Base-by-base conservation (phyloP, 345 rosid genomes). In the Dovyalis caffra region DNA sequence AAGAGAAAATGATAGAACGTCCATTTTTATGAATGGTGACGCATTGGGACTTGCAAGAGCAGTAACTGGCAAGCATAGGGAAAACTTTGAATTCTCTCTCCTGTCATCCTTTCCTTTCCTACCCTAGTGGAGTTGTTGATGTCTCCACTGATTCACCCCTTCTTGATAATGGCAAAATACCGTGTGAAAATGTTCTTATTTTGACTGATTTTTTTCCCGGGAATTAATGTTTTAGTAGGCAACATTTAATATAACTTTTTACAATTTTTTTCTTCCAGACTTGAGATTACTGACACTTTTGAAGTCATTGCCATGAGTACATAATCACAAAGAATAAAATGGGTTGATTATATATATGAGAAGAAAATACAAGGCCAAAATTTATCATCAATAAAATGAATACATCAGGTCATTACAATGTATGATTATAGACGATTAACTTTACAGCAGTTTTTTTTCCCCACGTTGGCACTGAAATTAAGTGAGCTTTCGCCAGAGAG, bases 401-500 rank as follows among this genome's bases (percentile, higher is more conserved):
- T 21, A 21, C 57, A 7, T 18, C 25, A 51, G 57, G 23, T 51
- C 57, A 51, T 21, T 21, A 21, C 56, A 49, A 20, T 49, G 23
- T n/a, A 49, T 21, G 60, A 9, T 23, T n/a, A 56, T 25, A 8
- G 12, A 56, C 26, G 28, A 23, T 23, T 23, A 25, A 23, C 28
- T n/a, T 56, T 10, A 56, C 28, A 23, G 6, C 61, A 56, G 1
- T 25, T 23, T 1, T 21, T 5, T 18, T 47, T 5, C 25, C 61
- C 28, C 69, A 21, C 12, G n/a, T 8, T 31, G 15, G 69, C 31
- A 7, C 43, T 26, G 20, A 6, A 20, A 12, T 21, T 66, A 66
- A 0, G 69, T 66, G 18, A 66, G 69, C 26, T 93, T 93, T 75
- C 97, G 83, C 97, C 98, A 95, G 16, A 90, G 51, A 60, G 83